Evolutionary conservation across 1,284 basidiomycete genomes (phyloP).

Genomic region (Neolentinus lepideus): DNA sequence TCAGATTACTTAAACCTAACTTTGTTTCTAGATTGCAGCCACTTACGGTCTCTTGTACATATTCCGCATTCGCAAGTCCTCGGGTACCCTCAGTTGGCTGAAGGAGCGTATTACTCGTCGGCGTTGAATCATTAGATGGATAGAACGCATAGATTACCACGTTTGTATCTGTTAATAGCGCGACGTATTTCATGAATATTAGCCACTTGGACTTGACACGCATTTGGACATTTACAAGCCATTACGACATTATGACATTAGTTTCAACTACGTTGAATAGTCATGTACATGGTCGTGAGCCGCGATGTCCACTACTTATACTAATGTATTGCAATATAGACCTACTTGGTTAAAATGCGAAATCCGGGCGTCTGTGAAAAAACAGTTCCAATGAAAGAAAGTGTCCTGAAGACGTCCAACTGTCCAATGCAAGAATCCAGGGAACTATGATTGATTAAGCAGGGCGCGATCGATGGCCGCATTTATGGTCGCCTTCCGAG

Average conservation of each 20-base stretch:
- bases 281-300: not conserved
- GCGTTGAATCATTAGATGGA: not conserved
- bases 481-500: constrained; percentile 64
- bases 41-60: constrained; percentile 28
- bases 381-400: not conserved
- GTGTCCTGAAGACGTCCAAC: not conserved
- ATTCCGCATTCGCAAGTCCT: constrained; percentile 23
- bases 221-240: no score
- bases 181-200: no score
- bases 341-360: not conserved
- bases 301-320: not conserved
- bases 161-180: no score
- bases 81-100: not conserved
- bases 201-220: no score
- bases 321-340: not conserved
- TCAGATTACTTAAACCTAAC: not conserved
- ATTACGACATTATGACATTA: no score
- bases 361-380: not conserved
- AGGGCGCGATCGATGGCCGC: constrained; percentile 61
- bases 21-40: constrained; percentile 17
- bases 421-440: not conserved
- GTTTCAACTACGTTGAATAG: no score
- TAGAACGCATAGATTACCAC: no score
- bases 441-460: constrained; percentile 15
- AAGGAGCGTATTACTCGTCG: not conserved